Percentiles rank a stretch among this genome's conserved stretches.
These are phyloP conservation scores for Leccinum solheimii DNA, from an alignment of 1,284 basidiomycete species.

Conservation along the genomic window DNA sequence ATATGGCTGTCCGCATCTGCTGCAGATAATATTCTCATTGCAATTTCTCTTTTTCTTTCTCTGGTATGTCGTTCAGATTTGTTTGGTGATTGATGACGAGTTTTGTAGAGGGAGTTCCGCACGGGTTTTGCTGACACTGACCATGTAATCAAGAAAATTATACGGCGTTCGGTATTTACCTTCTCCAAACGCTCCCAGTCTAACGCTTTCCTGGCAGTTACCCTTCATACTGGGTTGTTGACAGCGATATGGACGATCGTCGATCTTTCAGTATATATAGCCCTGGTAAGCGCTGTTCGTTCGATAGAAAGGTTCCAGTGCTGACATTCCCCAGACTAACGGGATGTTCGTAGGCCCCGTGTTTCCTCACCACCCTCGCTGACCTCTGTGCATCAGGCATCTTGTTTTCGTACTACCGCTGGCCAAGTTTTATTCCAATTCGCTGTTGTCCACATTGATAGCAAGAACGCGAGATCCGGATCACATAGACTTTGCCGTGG, in stretches of 20 bases:
- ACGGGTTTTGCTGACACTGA: slow-evolving; percentile 36
- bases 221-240: slow-evolving; percentile 39
- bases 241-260: slow-evolving; percentile 38
- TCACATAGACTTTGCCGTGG: slow-evolving; percentile 25
- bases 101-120: slow-evolving; percentile 28
- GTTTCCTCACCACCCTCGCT: background rate
- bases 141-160: slow-evolving; percentile 36
- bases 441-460: slow-evolving; percentile 36
- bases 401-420: slow-evolving; percentile 36
- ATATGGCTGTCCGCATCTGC: slow-evolving; percentile 34
- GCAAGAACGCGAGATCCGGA: slow-evolving; percentile 26
- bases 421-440: slow-evolving; percentile 39
- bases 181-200: background rate
- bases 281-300: slow-evolving; percentile 22
- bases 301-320: background rate
- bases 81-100: background rate
- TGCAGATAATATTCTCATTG: slow-evolving; percentile 34
- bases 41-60: slow-evolving; percentile 28
- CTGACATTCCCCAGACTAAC: slow-evolving; percentile 20
- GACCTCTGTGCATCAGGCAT: slow-evolving; percentile 20
- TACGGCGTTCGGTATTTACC: slow-evolving; percentile 25
- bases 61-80: slow-evolving; percentile 23
- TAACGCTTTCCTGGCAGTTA: slow-evolving; percentile 27
- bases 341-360: slow-evolving; percentile 18
- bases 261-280: slow-evolving; percentile 35